These are phyloP conservation scores for Colletotrichum tropicicola DNA, from an alignment of 2,329 filamentous ascomycete species.

Conservation along the genomic window DNA sequence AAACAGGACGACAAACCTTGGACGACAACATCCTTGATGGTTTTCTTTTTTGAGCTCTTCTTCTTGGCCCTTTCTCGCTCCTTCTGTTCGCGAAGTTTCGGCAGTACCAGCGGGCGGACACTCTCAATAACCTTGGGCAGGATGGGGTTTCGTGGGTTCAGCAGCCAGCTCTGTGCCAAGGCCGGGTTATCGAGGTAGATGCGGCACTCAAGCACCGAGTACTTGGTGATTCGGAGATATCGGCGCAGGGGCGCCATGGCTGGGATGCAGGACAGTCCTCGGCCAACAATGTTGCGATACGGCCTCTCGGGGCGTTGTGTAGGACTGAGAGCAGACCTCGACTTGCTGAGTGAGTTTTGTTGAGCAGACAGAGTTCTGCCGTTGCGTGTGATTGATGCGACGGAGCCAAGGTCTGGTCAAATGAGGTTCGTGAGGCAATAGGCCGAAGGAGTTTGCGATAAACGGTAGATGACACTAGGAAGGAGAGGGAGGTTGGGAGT, in stretches of 20 bases:
- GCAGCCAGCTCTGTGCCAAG: slow-evolving; percentile 83
- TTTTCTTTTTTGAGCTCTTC: slow-evolving; percentile 76
- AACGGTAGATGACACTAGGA: neutral
- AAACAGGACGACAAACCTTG: slow-evolving; percentile 67
- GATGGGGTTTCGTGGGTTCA: slow-evolving; percentile 78
- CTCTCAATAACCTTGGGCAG: slow-evolving; percentile 85
- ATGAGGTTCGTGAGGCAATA: neutral
- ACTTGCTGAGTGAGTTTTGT: too few relatives aligned
- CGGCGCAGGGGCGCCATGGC: slow-evolving; percentile 87
- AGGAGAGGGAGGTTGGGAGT: neutral
- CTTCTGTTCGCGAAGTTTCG: slow-evolving; percentile 89
- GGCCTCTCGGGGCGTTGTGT: too few relatives aligned
- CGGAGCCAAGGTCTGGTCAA: neutral
- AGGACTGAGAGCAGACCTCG: too few relatives aligned
- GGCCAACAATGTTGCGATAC: too few relatives aligned
- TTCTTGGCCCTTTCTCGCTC: slow-evolving; percentile 68
- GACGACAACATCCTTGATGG: slow-evolving; percentile 86
- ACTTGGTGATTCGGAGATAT: slow-evolving; percentile 91
- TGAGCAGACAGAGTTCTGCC: neutral
- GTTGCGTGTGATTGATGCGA: neutral
- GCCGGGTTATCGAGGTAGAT: slow-evolving; percentile 95
- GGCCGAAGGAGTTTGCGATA: neutral
- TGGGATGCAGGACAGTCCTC: neutral
- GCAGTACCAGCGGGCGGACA: slow-evolving; percentile 85
- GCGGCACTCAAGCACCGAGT: slow-evolving; percentile 94